A percentile compares a stretch with the other conserved stretches of the same genome.
phyloP scores from a whole-genome alignment of 2,329 filamentous ascomycete genomes.

The Paracamarosporium sp. region DNA sequence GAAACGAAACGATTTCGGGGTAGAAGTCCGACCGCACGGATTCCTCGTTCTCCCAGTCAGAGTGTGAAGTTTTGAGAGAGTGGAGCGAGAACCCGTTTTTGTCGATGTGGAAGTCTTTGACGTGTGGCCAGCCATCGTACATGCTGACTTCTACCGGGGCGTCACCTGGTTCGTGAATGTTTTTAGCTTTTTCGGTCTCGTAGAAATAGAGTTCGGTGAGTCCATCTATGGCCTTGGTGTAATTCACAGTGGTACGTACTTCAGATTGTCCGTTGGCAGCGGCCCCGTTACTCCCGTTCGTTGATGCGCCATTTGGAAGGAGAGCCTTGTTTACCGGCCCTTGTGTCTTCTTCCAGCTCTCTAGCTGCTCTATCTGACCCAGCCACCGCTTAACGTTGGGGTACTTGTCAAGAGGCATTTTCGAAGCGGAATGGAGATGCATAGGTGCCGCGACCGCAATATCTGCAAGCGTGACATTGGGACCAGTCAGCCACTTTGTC shows the following conservation, averaged over 20 bases:
- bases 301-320: conserved; percentile 7
- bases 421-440: conserved; percentile 45
- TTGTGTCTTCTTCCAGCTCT: conserved; percentile 50
- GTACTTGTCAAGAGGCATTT: conserved; percentile 49
- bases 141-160: conserved; percentile 48
- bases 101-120: conserved; percentile 53
- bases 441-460: conserved; percentile 50
- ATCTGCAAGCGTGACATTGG: conserved; percentile 50
- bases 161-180: conserved; percentile 52
- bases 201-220: conserved; percentile 52
- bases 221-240: conserved; percentile 52
- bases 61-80: conserved; percentile 47
- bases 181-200: conserved; percentile 45
- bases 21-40: conserved; percentile 53
- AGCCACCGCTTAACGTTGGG: conserved; percentile 49
- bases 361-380: conserved; percentile 45
- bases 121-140: conserved; percentile 51
- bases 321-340: conserved; percentile 44
- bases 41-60: conserved; percentile 51
- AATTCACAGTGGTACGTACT: conserved; percentile 55
- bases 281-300: neutral
- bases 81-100: conserved; percentile 55
- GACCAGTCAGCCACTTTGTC: conserved; percentile 47
- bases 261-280: neutral
- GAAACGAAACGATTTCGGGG: conserved; percentile 54